Conservation (phyloP, 2,329 filamentous ascomycete genomes). For the Sclerotinia borealis region DNA sequence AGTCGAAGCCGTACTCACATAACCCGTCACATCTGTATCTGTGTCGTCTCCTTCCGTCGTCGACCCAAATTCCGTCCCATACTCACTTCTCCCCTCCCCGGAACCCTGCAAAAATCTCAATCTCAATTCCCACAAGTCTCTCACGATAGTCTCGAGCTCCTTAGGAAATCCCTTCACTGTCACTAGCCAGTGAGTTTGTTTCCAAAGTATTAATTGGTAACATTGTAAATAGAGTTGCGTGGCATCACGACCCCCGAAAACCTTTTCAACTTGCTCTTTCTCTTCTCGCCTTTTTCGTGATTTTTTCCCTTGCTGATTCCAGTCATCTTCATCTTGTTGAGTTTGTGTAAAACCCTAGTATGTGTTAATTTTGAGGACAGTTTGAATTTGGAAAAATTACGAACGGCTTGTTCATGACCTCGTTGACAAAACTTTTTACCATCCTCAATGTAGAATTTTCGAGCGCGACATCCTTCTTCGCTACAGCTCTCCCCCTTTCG, state of each 20-base stretch:
- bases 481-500: slow-evolving; percentile 44
- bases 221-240: slow-evolving; percentile 76
- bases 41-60: slow-evolving; percentile 33
- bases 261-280: slow-evolving; percentile 49
- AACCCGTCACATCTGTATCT: slow-evolving; percentile 32
- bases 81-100: slow-evolving; percentile 31
- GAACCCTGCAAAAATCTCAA: slow-evolving; percentile 36
- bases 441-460: slow-evolving; percentile 52
- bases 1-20: slow-evolving; percentile 40
- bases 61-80: slow-evolving; percentile 35
- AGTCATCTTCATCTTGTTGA: slow-evolving; percentile 61
- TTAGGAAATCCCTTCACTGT: slow-evolving; percentile 57
- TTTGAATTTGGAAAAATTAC: not conserved
- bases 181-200: slow-evolving; percentile 72
- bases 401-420: slow-evolving; percentile 58
- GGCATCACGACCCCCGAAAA: slow-evolving; percentile 61
- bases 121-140: slow-evolving; percentile 74
- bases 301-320: slow-evolving; percentile 52
- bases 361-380: slow-evolving; percentile 19
- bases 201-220: slow-evolving; percentile 77
- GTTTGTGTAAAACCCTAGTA: slow-evolving; percentile 35
- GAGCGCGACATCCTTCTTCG: slow-evolving; percentile 55
- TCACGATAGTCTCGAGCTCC: slow-evolving; percentile 72
- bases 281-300: slow-evolving; percentile 53
- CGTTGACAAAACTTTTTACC: slow-evolving; percentile 60